phyloP scores from a whole-genome alignment of 345 rosid genomes.

The Lumnitzera littorea region DNA sequence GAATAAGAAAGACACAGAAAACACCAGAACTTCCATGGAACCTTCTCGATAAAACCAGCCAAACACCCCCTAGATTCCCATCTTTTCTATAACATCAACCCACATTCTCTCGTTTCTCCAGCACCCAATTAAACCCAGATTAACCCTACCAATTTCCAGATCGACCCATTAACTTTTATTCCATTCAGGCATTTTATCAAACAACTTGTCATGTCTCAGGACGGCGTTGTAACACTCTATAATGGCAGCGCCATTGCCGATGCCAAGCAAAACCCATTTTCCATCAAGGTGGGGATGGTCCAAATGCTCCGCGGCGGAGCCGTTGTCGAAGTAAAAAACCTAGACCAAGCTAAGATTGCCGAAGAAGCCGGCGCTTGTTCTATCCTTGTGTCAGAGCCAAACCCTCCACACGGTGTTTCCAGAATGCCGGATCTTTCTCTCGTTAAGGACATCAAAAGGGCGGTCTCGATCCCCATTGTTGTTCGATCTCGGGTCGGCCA shows the following conservation, averaged over 20 bases:
- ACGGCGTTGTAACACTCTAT: conserved; percentile 40
- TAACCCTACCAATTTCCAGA: no score
- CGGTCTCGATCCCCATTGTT: conserved; percentile 51
- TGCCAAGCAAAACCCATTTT: conserved; percentile 38
- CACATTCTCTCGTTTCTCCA: no score
- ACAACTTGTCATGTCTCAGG: conserved; percentile 23
- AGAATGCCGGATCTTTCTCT: conserved; percentile 59
- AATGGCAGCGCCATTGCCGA: conserved; percentile 40
- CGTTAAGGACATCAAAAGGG: conserved; percentile 37
- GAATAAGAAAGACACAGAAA: no score
- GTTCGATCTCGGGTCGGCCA: conserved; percentile 55
- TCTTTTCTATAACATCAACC: no score
- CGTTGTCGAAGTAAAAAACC: conserved; percentile 34
- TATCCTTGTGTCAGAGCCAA: conserved; percentile 38
- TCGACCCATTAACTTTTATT: no score
- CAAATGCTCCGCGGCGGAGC: conserved; percentile 69
- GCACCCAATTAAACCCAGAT: no score
- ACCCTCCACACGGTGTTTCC: conserved; percentile 16
- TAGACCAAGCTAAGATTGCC: conserved; percentile 53
- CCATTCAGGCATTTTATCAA: conserved; percentile 6
- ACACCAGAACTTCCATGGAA: no score
- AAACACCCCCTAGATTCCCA: no score
- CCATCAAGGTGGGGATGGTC: conserved; percentile 51
- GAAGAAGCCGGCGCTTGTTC: conserved; percentile 62
- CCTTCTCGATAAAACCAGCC: no score